Evolutionary conservation across 148 eudicot genomes (phyloP).

Genomic region (Dianthus caryophyllus): DNA sequence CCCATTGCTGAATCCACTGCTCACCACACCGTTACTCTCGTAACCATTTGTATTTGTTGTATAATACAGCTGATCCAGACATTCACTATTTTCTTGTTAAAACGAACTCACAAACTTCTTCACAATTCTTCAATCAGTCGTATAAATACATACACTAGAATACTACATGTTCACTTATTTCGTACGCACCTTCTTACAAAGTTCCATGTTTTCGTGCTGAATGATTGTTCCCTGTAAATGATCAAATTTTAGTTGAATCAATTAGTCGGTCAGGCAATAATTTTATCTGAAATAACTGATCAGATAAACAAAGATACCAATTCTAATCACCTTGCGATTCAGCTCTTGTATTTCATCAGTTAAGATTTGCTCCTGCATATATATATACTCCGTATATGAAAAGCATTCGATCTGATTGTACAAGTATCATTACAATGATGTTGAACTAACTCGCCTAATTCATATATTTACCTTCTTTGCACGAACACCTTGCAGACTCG

Average conservation of each 20-base stretch:
- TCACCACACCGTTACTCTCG: constrained; percentile 22
- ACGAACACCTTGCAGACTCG: constrained; percentile 51
- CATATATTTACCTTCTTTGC: constrained; percentile 50
- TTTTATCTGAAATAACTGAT: not conserved
- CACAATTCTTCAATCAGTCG: too few relatives aligned
- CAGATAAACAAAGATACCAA: not conserved
- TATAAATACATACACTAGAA: too few relatives aligned
- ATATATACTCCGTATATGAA: too few relatives aligned
- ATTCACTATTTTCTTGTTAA: too few relatives aligned
- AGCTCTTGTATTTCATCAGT: constrained; percentile 60
- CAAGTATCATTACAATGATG: not conserved
- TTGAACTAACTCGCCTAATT: not conserved
- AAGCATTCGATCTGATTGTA: not conserved
- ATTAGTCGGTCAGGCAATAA: not conserved
- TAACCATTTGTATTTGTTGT: constrained; percentile 26
- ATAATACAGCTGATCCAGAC: constrained; percentile 39
- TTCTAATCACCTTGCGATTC: constrained; percentile 47
- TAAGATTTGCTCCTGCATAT: constrained; percentile 49
- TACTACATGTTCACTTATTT: constrained; percentile 37
- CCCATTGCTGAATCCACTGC: constrained; percentile 29
- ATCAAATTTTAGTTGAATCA: not conserved
- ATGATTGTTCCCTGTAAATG: constrained; percentile 48
- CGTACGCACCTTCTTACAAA: constrained; percentile 59
- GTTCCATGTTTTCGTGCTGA: constrained; percentile 66
- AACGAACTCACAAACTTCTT: too few relatives aligned